A percentile compares a stretch with the other conserved stretches of the same genome.
phyloP scores from a whole-genome alignment of 2,329 filamentous ascomycete species.

The Ambrosiella cleistominuta region DNA sequence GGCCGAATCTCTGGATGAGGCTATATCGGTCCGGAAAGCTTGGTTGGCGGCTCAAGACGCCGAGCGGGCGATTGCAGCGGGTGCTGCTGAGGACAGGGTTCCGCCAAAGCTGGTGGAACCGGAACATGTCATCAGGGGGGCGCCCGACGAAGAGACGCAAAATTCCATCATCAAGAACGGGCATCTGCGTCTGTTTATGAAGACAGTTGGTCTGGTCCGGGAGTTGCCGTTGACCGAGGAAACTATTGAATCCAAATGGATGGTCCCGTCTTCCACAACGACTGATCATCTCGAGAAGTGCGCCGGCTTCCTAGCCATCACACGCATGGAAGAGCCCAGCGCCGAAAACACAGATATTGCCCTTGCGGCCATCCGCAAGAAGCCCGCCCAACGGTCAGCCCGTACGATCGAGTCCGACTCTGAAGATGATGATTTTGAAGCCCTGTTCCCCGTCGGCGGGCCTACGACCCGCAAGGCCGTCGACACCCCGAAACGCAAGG shows the following conservation, averaged over 20 bases:
- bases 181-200: slow-evolving; percentile 71
- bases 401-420: slow-evolving; percentile 47
- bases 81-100: slow-evolving; percentile 17
- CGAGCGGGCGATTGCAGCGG: slow-evolving; percentile 25
- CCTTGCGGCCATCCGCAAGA: slow-evolving; percentile 40
- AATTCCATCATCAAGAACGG: slow-evolving; percentile 77
- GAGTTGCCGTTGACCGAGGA: slow-evolving; percentile 41
- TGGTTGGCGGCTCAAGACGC: slow-evolving; percentile 61
- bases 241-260: slow-evolving; percentile 59
- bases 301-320: slow-evolving; percentile 38
- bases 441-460: slow-evolving; percentile 52
- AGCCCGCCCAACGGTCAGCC: slow-evolving; percentile 23
- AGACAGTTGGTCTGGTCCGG: slow-evolving; percentile 51
- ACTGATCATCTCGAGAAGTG: slow-evolving; percentile 46
- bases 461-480: slow-evolving; percentile 39
- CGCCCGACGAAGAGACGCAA: slow-evolving; percentile 39
- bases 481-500: slow-evolving; percentile 34
- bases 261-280: slow-evolving; percentile 49
- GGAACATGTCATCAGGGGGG: slow-evolving; percentile 35
- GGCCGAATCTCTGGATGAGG: slow-evolving; percentile 49
- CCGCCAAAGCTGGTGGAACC: slow-evolving; percentile 13
- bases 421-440: slow-evolving; percentile 32
- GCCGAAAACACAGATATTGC: slow-evolving; percentile 59
- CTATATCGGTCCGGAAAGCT: slow-evolving; percentile 52
- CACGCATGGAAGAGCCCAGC: slow-evolving; percentile 64